Evolutionary conservation across 441 rosid species (phyloP).

Genomic region (Adansonia madagascariensis): DNA sequence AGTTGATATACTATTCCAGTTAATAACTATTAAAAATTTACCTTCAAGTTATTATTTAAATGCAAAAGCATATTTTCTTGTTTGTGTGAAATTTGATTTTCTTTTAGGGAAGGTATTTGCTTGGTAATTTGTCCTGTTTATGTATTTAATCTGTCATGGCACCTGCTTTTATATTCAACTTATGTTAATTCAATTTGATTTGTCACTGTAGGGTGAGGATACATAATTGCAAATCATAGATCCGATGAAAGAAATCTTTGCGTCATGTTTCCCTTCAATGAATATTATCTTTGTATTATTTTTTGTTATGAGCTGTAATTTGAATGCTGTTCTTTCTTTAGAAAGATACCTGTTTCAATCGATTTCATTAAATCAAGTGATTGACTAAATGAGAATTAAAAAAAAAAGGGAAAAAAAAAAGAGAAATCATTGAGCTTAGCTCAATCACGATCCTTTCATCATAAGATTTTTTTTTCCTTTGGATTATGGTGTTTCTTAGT

Average conservation of each 20-base stretch:
- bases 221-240: neutral
- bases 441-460: neutral
- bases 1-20: conserved; percentile 4
- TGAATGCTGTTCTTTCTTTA: neutral
- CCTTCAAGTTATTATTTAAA: neutral
- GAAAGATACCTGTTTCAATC: neutral
- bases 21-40: neutral
- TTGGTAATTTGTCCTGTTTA: neutral
- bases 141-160: neutral
- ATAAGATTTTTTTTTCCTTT: neutral
- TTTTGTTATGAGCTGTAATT: neutral
- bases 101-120: neutral
- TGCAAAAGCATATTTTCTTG: neutral
- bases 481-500: neutral
- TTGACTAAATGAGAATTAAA: neutral
- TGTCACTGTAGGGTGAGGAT: neutral
- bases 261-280: neutral
- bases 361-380: neutral
- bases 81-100: neutral
- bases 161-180: neutral
- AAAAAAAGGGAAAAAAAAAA: neutral
- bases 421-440: neutral
- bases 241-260: neutral
- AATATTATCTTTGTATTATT: neutral
- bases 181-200: neutral